Conservation (phyloP, 1,284 basidiomycete species). For the Flammula alnicola region DNA sequence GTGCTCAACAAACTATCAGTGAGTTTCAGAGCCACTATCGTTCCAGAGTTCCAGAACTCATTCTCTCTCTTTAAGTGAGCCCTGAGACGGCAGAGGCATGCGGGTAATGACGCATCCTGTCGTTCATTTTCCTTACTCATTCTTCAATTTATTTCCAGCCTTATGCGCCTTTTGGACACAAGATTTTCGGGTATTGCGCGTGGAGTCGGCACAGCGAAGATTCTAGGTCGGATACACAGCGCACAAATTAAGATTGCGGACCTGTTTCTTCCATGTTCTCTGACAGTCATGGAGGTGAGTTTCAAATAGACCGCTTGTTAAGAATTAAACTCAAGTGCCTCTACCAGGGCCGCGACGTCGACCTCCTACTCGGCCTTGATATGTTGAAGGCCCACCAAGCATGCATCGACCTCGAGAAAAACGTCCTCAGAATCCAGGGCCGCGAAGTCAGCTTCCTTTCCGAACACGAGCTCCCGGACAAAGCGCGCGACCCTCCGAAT, state of each 20-base stretch:
- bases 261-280: constrained; percentile 87
- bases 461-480: constrained; percentile 94
- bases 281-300: constrained; percentile 92
- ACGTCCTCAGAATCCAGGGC: constrained; percentile 87
- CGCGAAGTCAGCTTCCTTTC: constrained; percentile 87
- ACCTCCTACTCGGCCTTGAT: constrained; percentile 94
- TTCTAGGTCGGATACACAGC: constrained; percentile 92
- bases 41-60: background rate
- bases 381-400: constrained; percentile 99
- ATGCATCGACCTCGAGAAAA: constrained; percentile 90
- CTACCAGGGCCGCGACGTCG: constrained; percentile 84
- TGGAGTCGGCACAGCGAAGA: constrained; percentile 96
- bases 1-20: constrained; percentile 97
- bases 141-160: constrained; percentile 42
- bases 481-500: constrained; percentile 52
- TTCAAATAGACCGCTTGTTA: constrained; percentile 4
- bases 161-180: constrained; percentile 92
- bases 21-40: constrained; percentile 33
- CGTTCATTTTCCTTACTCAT: constrained; percentile 1
- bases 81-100: constrained; percentile 94
- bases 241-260: constrained; percentile 90
- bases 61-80: constrained; percentile 66
- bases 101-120: constrained; percentile 57
- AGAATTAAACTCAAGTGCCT: too few relatives aligned
- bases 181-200: constrained; percentile 90